Evolutionary conservation across 345 rosid species (phyloP).

Genomic region (Mangifera indica): DNA sequence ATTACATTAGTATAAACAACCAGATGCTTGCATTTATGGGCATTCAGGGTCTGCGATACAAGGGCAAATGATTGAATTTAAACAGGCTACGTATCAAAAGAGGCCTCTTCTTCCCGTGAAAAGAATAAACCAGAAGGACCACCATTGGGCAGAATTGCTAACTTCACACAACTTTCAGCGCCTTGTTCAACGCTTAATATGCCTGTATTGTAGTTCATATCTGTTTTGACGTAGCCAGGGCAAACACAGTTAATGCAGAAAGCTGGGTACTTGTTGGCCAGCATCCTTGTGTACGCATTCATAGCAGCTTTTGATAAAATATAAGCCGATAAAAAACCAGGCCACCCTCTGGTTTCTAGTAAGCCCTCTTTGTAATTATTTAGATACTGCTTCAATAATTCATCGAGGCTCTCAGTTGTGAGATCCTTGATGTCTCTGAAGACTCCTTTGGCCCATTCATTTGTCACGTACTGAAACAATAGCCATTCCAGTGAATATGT

Average conservation of each 20-base stretch:
- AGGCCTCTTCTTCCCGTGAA: conserved; percentile 28
- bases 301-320: not conserved
- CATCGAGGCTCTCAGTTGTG: not conserved
- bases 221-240: too few species aligned
- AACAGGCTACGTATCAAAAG: conserved; percentile 18
- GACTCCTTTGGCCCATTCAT: conserved; percentile 8
- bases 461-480: conserved; percentile 19
- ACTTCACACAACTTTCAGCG: conserved; percentile 34
- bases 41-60: too few species aligned
- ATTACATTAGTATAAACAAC: too few species aligned
- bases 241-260: too few species aligned
- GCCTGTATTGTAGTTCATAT: too few species aligned
- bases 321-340: not conserved
- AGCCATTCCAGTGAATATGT: too few species aligned
- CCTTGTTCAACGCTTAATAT: conserved; percentile 4
- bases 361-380: not conserved
- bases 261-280: conserved; percentile 36
- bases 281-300: conserved; percentile 8
- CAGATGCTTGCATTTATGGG: too few species aligned
- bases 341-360: not conserved
- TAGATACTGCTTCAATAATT: not conserved
- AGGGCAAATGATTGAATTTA: not conserved
- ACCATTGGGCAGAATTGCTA: conserved; percentile 41
- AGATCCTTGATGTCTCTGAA: not conserved
- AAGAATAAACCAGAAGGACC: conserved; percentile 52